Evolutionary conservation across 176 grass and related monocot genomes (phyloP).

Genomic region (Cenchrus fungigraminus): DNA sequence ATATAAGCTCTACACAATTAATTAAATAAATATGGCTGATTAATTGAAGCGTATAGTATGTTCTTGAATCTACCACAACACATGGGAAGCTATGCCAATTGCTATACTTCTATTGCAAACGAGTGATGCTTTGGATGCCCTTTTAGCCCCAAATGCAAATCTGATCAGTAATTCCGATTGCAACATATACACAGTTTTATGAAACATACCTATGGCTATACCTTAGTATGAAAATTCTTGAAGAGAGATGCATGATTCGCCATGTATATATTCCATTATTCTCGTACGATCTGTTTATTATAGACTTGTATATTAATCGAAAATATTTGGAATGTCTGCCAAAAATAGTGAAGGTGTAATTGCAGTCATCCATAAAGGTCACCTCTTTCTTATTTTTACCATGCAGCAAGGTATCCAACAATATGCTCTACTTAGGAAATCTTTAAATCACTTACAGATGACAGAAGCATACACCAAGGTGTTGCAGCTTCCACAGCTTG

Average conservation of each 20-base stretch:
- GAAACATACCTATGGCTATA: neutral
- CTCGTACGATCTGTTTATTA: too few relatives aligned
- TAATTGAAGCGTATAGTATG: neutral
- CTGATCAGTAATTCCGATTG: neutral
- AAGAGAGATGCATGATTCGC: neutral
- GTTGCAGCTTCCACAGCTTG: neutral
- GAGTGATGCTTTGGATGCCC: neutral
- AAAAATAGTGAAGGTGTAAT: neutral
- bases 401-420: neutral
- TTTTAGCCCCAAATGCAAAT: neutral
- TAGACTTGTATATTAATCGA: neutral
- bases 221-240: neutral
- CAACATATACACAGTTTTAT: neutral
- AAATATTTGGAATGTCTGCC: neutral
- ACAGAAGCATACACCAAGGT: neutral
- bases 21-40: neutral
- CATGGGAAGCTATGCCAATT: neutral
- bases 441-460: neutral
- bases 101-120: neutral
- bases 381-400: neutral
- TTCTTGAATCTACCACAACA: constrained; percentile 14
- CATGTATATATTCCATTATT: neutral
- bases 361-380: neutral
- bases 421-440: neutral
- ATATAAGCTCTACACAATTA: neutral